Evolutionary conservation across 2,329 filamentous ascomycete genomes (phyloP).

Genomic region (Scedosporium dehoogii): DNA sequence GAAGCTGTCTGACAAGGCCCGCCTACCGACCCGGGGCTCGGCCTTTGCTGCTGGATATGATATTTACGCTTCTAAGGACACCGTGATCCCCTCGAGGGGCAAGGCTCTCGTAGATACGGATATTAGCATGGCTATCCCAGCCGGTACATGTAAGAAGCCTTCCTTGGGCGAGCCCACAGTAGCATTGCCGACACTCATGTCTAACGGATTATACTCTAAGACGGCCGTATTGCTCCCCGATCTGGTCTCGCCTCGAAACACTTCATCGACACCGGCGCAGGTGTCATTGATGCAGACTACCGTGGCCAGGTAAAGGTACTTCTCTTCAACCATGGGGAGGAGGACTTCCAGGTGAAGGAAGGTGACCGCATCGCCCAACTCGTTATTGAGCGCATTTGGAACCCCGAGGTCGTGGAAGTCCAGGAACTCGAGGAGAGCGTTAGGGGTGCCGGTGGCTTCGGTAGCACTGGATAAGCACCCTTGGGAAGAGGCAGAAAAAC

Average conservation of each 20-base stretch:
- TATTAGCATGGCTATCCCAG: slow-evolving; percentile 81
- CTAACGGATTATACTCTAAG: slow-evolving; percentile 28
- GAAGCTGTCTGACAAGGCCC: slow-evolving; percentile 72
- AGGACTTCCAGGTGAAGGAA: slow-evolving; percentile 69
- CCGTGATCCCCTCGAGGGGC: slow-evolving; percentile 68
- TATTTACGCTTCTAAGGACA: slow-evolving; percentile 69
- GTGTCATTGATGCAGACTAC: slow-evolving; percentile 97
- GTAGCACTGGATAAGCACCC: slow-evolving; percentile 58
- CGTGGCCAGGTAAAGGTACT: slow-evolving; percentile 88
- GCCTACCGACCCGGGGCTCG: slow-evolving; percentile 77
- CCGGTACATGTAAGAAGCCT: slow-evolving; percentile 67
- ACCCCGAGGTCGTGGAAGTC: slow-evolving; percentile 84
- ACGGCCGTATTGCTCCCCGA: slow-evolving; percentile 81
- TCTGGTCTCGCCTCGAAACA: slow-evolving; percentile 89
- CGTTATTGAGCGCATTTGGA: slow-evolving; percentile 88
- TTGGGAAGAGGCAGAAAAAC: neutral
- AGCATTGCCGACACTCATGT: neutral
- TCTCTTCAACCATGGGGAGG: slow-evolving; percentile 83
- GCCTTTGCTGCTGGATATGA: slow-evolving; percentile 91
- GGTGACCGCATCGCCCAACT: slow-evolving; percentile 92
- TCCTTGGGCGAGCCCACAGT: neutral
- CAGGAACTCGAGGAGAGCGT: slow-evolving; percentile 83
- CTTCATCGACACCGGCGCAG: slow-evolving; percentile 91
- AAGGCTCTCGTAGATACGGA: slow-evolving; percentile 86
- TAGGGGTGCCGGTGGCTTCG: slow-evolving; percentile 81